These are phyloP conservation scores for Elymus sibiricus DNA, from an alignment of 176 grass and related monocot genomes.

Conservation along the genomic window DNA sequence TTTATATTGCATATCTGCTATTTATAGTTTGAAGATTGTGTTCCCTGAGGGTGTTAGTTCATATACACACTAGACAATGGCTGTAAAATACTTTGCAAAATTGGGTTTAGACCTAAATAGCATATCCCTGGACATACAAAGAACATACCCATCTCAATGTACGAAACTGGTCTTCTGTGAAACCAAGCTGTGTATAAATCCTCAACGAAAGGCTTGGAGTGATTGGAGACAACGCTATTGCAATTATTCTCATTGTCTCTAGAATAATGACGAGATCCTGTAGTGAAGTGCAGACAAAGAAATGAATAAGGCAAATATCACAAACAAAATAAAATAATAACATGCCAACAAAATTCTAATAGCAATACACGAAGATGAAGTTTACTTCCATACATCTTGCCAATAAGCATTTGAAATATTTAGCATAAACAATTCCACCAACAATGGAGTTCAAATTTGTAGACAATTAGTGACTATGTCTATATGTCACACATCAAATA, in stretches of 20 bases:
- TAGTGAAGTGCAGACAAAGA: constrained; percentile 19
- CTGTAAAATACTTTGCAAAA: not conserved
- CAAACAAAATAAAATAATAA: not conserved
- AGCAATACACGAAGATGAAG: not conserved
- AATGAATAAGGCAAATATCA: not conserved
- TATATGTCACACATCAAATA: not conserved
- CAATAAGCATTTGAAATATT: not conserved
- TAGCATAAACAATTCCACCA: not conserved
- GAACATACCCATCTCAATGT: constrained; percentile 75
- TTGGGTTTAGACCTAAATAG: not conserved
- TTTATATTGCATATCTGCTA: not conserved
- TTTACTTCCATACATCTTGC: not conserved
- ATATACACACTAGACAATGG: not conserved
- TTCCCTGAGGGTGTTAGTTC: not conserved
- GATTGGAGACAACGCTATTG: constrained; percentile 72
- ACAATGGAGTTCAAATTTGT: not conserved
- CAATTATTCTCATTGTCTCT: constrained; percentile 93
- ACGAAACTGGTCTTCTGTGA: constrained; percentile 72
- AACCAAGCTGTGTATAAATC: constrained; percentile 87
- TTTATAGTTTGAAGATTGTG: not conserved
- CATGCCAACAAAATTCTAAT: not conserved
- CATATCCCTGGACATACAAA: constrained; percentile 5
- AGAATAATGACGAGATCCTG: constrained; percentile 97
- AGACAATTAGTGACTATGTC: not conserved
- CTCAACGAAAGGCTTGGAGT: constrained; percentile 76